Base-by-base conservation (phyloP, 768 basidiomycete genomes). In the Leccinum aurantiacum region DNA sequence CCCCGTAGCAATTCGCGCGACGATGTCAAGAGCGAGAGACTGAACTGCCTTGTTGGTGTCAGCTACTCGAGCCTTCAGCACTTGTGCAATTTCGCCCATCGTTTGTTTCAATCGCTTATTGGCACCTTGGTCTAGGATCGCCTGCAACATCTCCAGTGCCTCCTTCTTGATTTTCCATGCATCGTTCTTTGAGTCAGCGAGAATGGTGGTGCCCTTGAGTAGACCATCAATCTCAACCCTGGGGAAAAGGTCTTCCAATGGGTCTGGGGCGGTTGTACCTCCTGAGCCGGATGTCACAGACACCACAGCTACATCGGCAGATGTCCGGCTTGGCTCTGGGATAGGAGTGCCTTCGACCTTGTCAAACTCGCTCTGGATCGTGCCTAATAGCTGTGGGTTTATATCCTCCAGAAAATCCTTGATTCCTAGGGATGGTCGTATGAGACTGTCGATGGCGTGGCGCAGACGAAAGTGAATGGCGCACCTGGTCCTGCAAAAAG, bases 161-260 rank as follows among this genome's bases (percentile, higher is more conserved):
- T 98, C 96, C 72, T 99, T 99, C 76, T 95, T 89, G 1, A 85
- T 86, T 77, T 98, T 98, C 96, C 96, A 99, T 0, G 93, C 88
- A 63, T 96, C 95, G 65, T 88, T 96, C 77, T 93, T 95, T 10
- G 88, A 81, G 66, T 94, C 93, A 2, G 86, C 80, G 15, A 97
- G 75, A 51, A 95, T 89, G 5, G 87, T 86, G 1, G 93, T 93
- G 24, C 89, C 89, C 63, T 89, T 89, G 56, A 98, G 78, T 25
- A 99, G 74, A 56, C 84, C 80, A 65, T 98, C 95, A 44, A 98
- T 79, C 67, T 99, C 97, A 44, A 98, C 91, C 29, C 97, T 86
- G 27, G 97, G 97, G 72, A 97, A 96, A 44, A 99, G 79, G 52
- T 97, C 95, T 65, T 98, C 97, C 63, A 98, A 69, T 11, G 95